phyloP scores from a whole-genome alignment of 2,329 filamentous ascomycete species.

The Colletotrichum tabaci region DNA sequence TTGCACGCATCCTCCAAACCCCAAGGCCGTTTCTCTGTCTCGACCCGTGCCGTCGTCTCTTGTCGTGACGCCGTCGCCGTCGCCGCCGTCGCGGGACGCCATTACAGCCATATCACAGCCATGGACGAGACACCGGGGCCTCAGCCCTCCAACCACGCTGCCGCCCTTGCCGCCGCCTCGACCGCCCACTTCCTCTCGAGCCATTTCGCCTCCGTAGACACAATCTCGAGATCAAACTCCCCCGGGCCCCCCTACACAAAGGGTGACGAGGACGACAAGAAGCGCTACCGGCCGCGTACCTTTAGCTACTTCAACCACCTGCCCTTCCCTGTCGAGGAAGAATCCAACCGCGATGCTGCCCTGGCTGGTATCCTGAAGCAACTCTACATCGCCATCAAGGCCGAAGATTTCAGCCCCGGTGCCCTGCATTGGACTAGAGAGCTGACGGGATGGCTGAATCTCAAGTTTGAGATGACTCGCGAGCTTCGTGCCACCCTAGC shows the following conservation, averaged over 20 bases:
- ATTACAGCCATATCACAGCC: conserved; percentile 21
- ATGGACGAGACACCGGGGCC: conserved; percentile 53
- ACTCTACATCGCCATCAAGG: conserved; percentile 90
- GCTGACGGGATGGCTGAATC: conserved; percentile 92
- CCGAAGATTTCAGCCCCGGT: conserved; percentile 94
- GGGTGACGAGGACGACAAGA: conserved; percentile 67
- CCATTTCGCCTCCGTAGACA: conserved; percentile 68
- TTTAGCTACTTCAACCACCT: conserved; percentile 94
- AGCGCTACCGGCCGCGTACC: conserved; percentile 86
- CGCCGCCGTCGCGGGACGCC: neutral
- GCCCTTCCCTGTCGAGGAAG: conserved; percentile 89
- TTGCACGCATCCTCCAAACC: neutral
- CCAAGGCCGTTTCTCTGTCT: too few species aligned
- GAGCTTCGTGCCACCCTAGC: conserved; percentile 87
- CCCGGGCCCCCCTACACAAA: conserved; percentile 76
- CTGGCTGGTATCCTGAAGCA: conserved; percentile 92
- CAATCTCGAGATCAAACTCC: conserved; percentile 88
- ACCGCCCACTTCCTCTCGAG: conserved; percentile 56
- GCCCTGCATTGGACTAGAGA: conserved; percentile 98
- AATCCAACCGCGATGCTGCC: conserved; percentile 81
- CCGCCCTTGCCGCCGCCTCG: conserved; percentile 49
- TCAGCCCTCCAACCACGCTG: conserved; percentile 55
- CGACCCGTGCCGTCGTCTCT: neutral
- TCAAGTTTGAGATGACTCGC: conserved; percentile 97
- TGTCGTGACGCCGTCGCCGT: neutral